Evolutionary conservation across 2,329 filamentous ascomycete genomes (phyloP), one percentile per base, ranked within the genome.

Genomic region (Chaetomium sp.): DNA sequence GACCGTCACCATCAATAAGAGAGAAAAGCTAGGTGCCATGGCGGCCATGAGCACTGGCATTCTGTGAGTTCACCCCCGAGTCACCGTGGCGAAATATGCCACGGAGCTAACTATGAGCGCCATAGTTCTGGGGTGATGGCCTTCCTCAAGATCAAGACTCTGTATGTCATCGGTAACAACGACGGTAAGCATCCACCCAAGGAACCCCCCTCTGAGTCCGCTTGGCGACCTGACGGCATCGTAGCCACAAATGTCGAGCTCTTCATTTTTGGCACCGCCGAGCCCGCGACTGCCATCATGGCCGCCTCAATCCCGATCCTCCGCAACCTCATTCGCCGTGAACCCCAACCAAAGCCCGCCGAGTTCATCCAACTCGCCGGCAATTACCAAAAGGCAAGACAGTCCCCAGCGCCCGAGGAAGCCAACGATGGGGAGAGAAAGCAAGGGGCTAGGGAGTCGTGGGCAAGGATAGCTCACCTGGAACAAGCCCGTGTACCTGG

Each of bases 41-140:
- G 64, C 72, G 7, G 74, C 74, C 51, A 77, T 77, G 75, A 76
- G 75, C 50, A 70, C 75, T 19, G 76, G 76, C 1, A 35, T 77
- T 8, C 67, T 77, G 71, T 75, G 38, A 57, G 56, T 47, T 19
- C 3, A 25, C 45, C n/a, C 7, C 6, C 2, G n/a, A 4, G 2
- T 23, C 7, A 3, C 45, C n/a, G 9, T 2, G 10, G 19, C 3
- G n/a, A n/a, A 5, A 21, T 25, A 19, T 51, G 6, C 49, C 49
- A 19, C 29, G 13, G 7, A 27, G 21, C 23, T 51, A 25, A 51
- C 5, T 27, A 9, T 5, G 23, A 25, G 23, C 5, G 21, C 19
- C 13, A 10, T 19, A 67, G 67, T 16, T 57, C 68, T 10, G 68
- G 65, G 12, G 27, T 62, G 23, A 65, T 66, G 57, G 62, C 65